Base-by-base conservation (phyloP, 371 early-diverging fungal species). In the Circinella minor region DNA sequence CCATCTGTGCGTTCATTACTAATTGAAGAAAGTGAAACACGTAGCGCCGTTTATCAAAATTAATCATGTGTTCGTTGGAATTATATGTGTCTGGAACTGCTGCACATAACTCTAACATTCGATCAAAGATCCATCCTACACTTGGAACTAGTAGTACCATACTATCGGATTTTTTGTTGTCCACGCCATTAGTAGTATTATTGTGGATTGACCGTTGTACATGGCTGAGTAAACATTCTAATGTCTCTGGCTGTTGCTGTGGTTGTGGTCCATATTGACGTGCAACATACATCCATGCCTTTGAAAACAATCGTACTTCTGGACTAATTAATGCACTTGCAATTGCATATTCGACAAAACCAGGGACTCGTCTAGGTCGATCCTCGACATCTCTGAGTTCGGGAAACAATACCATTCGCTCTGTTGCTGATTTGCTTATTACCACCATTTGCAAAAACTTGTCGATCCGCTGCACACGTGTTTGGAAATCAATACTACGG, bases 321-420 rank as follows among this genome's bases (percentile, higher is more conserved):
- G 94, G 94, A 60, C 93, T 92, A 61, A 94, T 84, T 34, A 94
- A 74, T 0, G 93, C 94, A 64, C 89, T 89, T 11, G 90, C 87
- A 14, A 94, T 80, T 1, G 94, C 91, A 39, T 89, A 80, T 72
- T 93, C 94, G 3, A 94, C 90, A 85, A 93, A 93, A 0, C 92
- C 91, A 9, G 93, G 94, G 14, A 92, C 87, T n/a, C 64, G 46
- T 49, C 71, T n/a, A 0, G 43, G 61, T 7, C 71, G n/a, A 36
- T 65, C 61, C 37, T 75, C 74, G 2, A 69, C 63, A 15, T 71
- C 73, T 37, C 71, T 71, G 37, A 82, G 49, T 15, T 83, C 83
- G 9, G 76, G 74, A 34, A 77, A 83, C 9, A 81, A 46, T 9
- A 43, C 73, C 68, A 82, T 78, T 15, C 67, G 75, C 9, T 72